A percentile compares a stretch with the other conserved stretches of the same genome.
These are phyloP conservation scores for Purshia tridentata DNA, from an alignment of 306 rosid genomes.

Conservation along the genomic window DNA sequence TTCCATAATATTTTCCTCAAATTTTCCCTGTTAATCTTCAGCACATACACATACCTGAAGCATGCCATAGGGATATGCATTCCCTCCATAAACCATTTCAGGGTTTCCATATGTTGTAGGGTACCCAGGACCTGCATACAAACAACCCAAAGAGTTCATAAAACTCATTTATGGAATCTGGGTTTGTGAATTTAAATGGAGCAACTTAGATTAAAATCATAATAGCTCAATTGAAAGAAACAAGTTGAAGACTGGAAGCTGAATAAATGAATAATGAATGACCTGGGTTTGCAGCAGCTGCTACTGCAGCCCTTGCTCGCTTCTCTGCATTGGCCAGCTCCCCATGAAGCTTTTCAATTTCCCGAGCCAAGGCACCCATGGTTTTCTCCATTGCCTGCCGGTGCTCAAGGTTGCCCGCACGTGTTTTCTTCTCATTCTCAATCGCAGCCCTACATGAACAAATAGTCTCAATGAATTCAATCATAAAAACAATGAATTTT, in stretches of 20 bases:
- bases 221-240: neutral
- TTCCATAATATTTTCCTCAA: neutral
- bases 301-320: slow-evolving; percentile 62
- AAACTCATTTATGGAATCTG: neutral
- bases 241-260: neutral
- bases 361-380: slow-evolving; percentile 58
- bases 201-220: neutral
- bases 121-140: slow-evolving; percentile 54
- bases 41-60: slow-evolving; percentile 48
- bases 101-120: slow-evolving; percentile 45
- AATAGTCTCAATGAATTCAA: neutral
- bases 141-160: neutral
- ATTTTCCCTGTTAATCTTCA: neutral
- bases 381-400: slow-evolving; percentile 57
- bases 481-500: neutral
- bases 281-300: slow-evolving; percentile 62
- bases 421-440: slow-evolving; percentile 70
- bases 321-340: slow-evolving; percentile 83
- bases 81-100: slow-evolving; percentile 53
- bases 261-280: slow-evolving; percentile 12
- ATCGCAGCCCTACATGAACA: slow-evolving; percentile 62
- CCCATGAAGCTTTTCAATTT: slow-evolving; percentile 67
- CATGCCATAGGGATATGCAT: slow-evolving; percentile 45
- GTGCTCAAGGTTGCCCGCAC: slow-evolving; percentile 59
- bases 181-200: neutral